Percentiles rank a stretch among this genome's conserved stretches.
These are phyloP conservation scores for Paecilomyces fulvus DNA, from an alignment of 2,329 filamentous ascomycete genomes.

Conservation along the genomic window DNA sequence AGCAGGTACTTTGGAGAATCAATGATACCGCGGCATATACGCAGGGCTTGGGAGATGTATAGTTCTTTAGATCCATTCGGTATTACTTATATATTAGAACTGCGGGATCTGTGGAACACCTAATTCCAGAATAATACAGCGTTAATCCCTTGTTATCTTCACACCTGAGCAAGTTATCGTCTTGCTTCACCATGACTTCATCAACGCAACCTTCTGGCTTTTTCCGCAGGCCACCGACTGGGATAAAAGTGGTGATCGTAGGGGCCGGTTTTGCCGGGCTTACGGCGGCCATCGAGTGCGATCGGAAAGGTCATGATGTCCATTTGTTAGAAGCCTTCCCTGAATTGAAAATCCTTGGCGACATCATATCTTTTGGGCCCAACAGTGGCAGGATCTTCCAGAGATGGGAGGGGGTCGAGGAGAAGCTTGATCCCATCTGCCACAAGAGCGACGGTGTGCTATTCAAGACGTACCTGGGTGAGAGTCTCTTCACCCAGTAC, in stretches of 20 bases:
- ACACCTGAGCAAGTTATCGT: neutral
- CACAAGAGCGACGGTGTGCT: constrained; percentile 20
- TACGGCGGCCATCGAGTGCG: constrained; percentile 24
- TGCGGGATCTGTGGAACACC: neutral
- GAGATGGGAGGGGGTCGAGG: constrained; percentile 24
- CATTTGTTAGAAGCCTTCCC: constrained; percentile 38
- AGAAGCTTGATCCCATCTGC: constrained; percentile 22
- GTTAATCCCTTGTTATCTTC: neutral
- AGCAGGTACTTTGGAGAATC: neutral
- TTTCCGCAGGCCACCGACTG: constrained; percentile 21
- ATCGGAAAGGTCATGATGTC: constrained; percentile 14
- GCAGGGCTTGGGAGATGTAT: neutral
- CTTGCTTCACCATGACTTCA: neutral
- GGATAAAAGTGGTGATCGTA: constrained; percentile 44
- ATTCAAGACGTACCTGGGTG: constrained; percentile 20
- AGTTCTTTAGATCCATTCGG: neutral
- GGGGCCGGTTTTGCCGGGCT: constrained; percentile 34
- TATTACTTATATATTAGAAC: neutral
- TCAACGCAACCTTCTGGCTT: neutral
- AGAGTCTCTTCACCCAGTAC: constrained; percentile 19
- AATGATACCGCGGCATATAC: neutral
- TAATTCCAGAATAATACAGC: neutral
- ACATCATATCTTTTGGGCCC: constrained; percentile 36
- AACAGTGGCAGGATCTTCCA: constrained; percentile 16
- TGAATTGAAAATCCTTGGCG: constrained; percentile 38